Conservation (phyloP, 1,284 basidiomycete genomes). For the Sanghuangporus baumii region DNA sequence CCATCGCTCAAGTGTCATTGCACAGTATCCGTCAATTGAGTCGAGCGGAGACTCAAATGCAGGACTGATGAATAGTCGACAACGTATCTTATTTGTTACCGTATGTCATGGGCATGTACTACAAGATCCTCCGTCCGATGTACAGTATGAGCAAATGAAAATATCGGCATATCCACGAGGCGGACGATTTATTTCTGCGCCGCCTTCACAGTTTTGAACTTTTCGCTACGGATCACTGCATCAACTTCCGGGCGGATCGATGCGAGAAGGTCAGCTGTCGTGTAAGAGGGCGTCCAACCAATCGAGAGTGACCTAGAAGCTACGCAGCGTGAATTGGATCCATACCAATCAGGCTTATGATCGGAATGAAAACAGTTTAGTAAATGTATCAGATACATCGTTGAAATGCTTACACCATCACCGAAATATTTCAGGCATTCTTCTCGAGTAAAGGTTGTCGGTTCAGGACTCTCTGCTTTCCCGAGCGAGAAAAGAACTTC, state of each 20-base stretch:
- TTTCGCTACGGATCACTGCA: constrained; percentile 6
- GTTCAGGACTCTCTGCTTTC: constrained; percentile 16
- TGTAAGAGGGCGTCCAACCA: constrained; percentile 34
- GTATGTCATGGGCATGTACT: not conserved
- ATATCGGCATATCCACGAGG: not conserved
- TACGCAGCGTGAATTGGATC: constrained; percentile 37
- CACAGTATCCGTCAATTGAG: not conserved
- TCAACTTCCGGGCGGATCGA: constrained; percentile 30
- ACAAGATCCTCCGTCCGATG: not conserved
- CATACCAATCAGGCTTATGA: constrained; percentile 25
- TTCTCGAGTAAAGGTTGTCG: constrained; percentile 18
- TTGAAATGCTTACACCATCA: constrained; percentile 11
- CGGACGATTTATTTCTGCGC: not conserved
- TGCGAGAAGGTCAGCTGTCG: constrained; percentile 29
- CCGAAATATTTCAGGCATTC: constrained; percentile 20
- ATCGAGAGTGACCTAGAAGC: constrained; percentile 35
- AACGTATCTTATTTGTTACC: not conserved
- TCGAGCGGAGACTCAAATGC: not conserved
- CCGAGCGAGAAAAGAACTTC: constrained; percentile 41
- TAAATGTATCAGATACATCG: not conserved
- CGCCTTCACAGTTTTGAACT: not conserved
- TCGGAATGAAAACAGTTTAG: not conserved
- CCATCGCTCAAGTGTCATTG: not conserved
- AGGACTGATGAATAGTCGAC: not conserved
- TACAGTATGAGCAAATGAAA: not conserved